Percentiles rank a stretch among this genome's conserved stretches.
phyloP scores from a whole-genome alignment of 352 stramenopile genomes.

The Phytophthora capsici region DNA sequence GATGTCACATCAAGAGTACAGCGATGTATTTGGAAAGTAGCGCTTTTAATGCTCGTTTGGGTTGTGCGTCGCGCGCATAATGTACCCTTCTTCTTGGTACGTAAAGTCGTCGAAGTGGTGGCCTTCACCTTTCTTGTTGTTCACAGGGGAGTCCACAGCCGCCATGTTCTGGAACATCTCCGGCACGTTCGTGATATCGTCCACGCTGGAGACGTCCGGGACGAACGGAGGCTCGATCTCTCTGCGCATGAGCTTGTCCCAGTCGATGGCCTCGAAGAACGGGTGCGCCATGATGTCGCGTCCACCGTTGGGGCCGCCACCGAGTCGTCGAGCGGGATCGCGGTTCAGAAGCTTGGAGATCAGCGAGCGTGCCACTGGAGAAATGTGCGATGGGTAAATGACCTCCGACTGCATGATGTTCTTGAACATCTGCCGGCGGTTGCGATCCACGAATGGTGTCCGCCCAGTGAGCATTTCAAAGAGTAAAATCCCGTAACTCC shows the following conservation, averaged over 20 bases:
- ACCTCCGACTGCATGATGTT: constrained; percentile 92
- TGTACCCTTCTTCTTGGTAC: constrained; percentile 84
- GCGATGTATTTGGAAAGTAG: constrained; percentile 29
- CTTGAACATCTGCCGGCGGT: constrained; percentile 91
- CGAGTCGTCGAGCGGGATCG: constrained; percentile 92
- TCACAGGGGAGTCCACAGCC: constrained; percentile 85
- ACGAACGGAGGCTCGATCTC: constrained; percentile 86
- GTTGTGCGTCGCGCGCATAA: constrained; percentile 45
- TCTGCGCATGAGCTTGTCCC: constrained; percentile 87
- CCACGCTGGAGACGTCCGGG: constrained; percentile 75
- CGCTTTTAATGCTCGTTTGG: constrained; percentile 31
- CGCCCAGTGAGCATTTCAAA: constrained; percentile 91
- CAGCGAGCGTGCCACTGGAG: constrained; percentile 65
- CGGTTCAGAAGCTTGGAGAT: constrained; percentile 94
- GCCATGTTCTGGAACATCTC: constrained; percentile 93
- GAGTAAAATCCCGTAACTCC: constrained; percentile 89
- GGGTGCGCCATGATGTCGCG: constrained; percentile 89
- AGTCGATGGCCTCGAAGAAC: constrained; percentile 88
- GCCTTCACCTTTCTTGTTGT: constrained; percentile 85
- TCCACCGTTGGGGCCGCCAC: constrained; percentile 85
- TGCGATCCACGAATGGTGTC: constrained; percentile 89
- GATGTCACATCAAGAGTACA: constrained; percentile 33
- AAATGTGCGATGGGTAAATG: constrained; percentile 90
- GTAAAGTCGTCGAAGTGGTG: constrained; percentile 92
- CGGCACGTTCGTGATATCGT: constrained; percentile 90